phyloP scores from a whole-genome alignment of 768 basidiomycete species.

The Suillus weaverae region DNA sequence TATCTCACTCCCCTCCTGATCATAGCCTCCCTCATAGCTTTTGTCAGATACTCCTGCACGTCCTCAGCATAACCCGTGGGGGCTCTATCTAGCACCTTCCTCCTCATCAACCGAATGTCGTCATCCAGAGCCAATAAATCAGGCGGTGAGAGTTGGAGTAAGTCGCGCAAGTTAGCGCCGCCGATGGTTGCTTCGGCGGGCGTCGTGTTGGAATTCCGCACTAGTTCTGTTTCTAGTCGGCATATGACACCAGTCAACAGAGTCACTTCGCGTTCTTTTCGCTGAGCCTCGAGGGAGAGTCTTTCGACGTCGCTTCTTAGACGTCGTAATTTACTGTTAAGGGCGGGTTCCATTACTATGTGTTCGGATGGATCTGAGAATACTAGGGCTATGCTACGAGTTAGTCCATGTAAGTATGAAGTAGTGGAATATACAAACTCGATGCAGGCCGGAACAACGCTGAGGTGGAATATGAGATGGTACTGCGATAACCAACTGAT shows the following conservation, averaged over 20 bases:
- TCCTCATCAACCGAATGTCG: not conserved
- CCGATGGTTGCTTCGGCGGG: not conserved
- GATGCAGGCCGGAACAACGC: not conserved
- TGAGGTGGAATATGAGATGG: not conserved
- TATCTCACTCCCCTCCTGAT: not conserved
- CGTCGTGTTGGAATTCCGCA: not conserved
- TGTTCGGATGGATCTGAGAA: not conserved
- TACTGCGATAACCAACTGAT: not conserved
- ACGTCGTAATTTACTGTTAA: not conserved
- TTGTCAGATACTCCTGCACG: not conserved
- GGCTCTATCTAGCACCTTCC: not conserved
- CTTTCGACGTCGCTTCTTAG: not conserved
- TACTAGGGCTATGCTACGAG: not conserved
- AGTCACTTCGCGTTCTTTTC: not conserved
- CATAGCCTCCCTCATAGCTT: slow-evolving; percentile 2
- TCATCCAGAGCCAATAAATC: not conserved
- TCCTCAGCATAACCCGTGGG: not conserved
- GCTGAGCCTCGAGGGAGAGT: slow-evolving; percentile 2
- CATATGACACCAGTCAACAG: not conserved
- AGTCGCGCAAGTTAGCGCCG: not conserved
- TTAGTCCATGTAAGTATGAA: not conserved
- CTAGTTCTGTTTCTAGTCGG: not conserved
- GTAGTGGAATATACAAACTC: not conserved
- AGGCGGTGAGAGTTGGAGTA: not conserved
- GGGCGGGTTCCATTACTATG: not conserved